phyloP scores from a whole-genome alignment of 2,329 filamentous ascomycete species.

The Tolypocladium cylindrosporum region DNA sequence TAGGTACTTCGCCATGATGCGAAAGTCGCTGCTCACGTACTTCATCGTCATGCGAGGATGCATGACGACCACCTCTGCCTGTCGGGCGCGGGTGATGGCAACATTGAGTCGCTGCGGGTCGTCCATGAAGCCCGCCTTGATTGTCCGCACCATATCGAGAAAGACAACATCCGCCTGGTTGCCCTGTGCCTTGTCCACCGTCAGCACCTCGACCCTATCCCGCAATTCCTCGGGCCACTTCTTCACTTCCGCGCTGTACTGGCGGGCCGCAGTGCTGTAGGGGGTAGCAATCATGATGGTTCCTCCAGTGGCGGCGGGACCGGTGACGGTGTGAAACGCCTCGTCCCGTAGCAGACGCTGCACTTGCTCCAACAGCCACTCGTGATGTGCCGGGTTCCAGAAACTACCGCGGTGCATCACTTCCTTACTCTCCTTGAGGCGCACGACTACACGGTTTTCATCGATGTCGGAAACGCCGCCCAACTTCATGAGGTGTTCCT shows the following conservation, averaged over 20 bases:
- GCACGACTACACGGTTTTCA: slow-evolving; percentile 27
- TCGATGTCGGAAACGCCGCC: slow-evolving; percentile 7
- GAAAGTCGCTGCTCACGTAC: slow-evolving; percentile 1
- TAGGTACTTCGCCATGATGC: slow-evolving; percentile 11
- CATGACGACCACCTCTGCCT: slow-evolving; percentile 37
- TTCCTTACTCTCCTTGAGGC: slow-evolving; percentile 16
- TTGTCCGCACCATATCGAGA: slow-evolving; percentile 34
- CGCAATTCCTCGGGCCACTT: slow-evolving; percentile 16
- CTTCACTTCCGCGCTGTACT: slow-evolving; percentile 22
- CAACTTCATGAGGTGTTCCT: slow-evolving; percentile 17
- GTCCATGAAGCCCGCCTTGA: slow-evolving; percentile 29
- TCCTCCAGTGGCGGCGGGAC: slow-evolving; percentile 12
- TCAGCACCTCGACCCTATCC: slow-evolving; percentile 27
- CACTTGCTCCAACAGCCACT: slow-evolving; percentile 24
- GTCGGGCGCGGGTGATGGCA: slow-evolving; percentile 31
- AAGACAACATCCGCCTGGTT: slow-evolving; percentile 38
- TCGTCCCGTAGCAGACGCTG: slow-evolving; percentile 18
- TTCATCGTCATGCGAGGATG: slow-evolving; percentile 22
- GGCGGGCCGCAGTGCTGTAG: slow-evolving; percentile 25
- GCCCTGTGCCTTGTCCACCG: slow-evolving; percentile 34
- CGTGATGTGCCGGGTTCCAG: slow-evolving; percentile 28
- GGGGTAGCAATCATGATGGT: slow-evolving; percentile 34
- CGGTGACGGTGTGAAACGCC: slow-evolving; percentile 19
- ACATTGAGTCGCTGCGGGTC: slow-evolving; percentile 35
- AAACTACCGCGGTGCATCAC: slow-evolving; percentile 21